Evolutionary conservation across 805 yeast species (phyloP).

Genomic region (Candida nemodendra): DNA sequence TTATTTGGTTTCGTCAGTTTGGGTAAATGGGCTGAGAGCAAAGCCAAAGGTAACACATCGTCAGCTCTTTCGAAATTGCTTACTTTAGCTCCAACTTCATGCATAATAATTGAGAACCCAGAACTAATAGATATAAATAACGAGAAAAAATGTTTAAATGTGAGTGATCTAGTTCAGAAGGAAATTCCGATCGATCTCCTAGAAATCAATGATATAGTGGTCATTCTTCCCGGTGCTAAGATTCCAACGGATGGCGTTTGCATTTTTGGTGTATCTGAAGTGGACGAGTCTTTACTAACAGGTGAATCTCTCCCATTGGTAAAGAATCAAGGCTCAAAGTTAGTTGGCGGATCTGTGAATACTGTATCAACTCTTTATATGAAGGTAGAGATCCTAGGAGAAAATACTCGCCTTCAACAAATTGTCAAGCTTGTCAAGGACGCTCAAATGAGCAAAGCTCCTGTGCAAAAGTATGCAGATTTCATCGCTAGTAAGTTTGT

Average conservation of each 20-base stretch:
- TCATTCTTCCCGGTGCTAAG: slow-evolving; percentile 81
- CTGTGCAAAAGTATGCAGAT: slow-evolving; percentile 89
- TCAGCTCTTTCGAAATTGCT: slow-evolving; percentile 80
- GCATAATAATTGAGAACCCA: slow-evolving; percentile 57
- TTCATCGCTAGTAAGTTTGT: slow-evolving; percentile 82
- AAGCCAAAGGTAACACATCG: slow-evolving; percentile 92
- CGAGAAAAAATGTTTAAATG: slow-evolving; percentile 8
- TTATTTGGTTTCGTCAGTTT: slow-evolving; percentile 76
- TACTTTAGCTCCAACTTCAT: slow-evolving; percentile 75
- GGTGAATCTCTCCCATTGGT: slow-evolving; percentile 84
- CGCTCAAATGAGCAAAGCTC: slow-evolving; percentile 87
- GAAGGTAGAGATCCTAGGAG: slow-evolving; percentile 69
- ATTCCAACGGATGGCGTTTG: slow-evolving; percentile 92
- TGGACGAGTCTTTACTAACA: slow-evolving; percentile 86
- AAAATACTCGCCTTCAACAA: slow-evolving; percentile 81
- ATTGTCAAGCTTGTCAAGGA: slow-evolving; percentile 83
- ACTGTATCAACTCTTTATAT: slow-evolving; percentile 71
- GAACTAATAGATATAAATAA: slow-evolving; percentile 10
- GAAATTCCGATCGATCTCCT: slow-evolving; percentile 71
- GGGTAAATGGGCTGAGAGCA: slow-evolving; percentile 90
- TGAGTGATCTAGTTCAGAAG: slow-evolving; percentile 36
- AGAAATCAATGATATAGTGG: slow-evolving; percentile 73
- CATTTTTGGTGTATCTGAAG: slow-evolving; percentile 72
- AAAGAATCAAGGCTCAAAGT: slow-evolving; percentile 57
- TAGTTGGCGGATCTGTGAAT: slow-evolving; percentile 91